Conservation (phyloP, 2,329 filamentous ascomycete species). For the Fusarium palustre region DNA sequence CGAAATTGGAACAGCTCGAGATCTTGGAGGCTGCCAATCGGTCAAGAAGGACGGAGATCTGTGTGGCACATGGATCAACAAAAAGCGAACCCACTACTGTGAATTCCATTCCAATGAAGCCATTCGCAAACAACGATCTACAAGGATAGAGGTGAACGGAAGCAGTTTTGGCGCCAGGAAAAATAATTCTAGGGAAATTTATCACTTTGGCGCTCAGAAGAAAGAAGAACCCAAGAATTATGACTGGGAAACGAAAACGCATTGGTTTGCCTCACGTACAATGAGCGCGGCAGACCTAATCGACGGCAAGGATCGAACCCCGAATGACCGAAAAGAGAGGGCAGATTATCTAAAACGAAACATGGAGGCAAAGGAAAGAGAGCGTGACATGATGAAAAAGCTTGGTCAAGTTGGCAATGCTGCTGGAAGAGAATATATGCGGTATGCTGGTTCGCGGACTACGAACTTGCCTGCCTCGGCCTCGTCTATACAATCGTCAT, state of each 20-base stretch:
- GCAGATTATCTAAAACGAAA: slow-evolving; percentile 74
- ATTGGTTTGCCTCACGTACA: slow-evolving; percentile 64
- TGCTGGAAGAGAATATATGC: slow-evolving; percentile 79
- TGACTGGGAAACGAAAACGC: slow-evolving; percentile 68
- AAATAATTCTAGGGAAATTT: slow-evolving; percentile 48
- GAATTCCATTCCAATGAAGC: slow-evolving; percentile 91
- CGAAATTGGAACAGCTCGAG: slow-evolving; percentile 85
- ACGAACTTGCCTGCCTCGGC: slow-evolving; percentile 21
- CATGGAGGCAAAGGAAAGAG: slow-evolving; percentile 75
- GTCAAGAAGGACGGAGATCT: slow-evolving; percentile 84
- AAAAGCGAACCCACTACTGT: slow-evolving; percentile 88
- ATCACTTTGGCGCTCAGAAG: slow-evolving; percentile 29
- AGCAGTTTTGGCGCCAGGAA: slow-evolving; percentile 62
- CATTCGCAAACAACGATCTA: slow-evolving; percentile 73
- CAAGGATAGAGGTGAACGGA: slow-evolving; percentile 82
- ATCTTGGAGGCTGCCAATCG: slow-evolving; percentile 89
- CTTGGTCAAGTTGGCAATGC: slow-evolving; percentile 73
- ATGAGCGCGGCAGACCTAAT: slow-evolving; percentile 71
- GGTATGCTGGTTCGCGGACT: slow-evolving; percentile 46
- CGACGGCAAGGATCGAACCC: slow-evolving; percentile 71
- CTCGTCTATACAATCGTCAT: slow-evolving; percentile 29
- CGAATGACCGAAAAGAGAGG: slow-evolving; percentile 69
- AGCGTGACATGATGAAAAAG: slow-evolving; percentile 76
- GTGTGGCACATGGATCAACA: slow-evolving; percentile 89
- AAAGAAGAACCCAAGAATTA: slow-evolving; percentile 54